Base-by-base conservation (phyloP, 768 basidiomycete genomes). In the Xerocomellus amylosporus region DNA sequence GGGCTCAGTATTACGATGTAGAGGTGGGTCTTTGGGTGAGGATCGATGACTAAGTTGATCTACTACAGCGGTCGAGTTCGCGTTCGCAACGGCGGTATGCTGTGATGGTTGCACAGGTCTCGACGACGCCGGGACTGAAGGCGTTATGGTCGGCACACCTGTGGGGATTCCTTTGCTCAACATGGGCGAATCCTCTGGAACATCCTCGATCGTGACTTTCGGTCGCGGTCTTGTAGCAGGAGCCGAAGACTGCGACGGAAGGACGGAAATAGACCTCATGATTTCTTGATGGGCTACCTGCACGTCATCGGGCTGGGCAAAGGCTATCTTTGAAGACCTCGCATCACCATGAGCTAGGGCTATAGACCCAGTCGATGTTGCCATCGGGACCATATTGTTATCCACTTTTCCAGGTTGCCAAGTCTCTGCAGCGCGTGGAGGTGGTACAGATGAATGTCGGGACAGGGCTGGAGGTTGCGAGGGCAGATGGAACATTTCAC, bases 161-260 rank as follows among this genome's bases (percentile, higher is more conserved):
- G 36, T 8, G 8, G 56, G 33, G 5, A 47, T 52, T 22, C 55
- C 39, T 47, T 60, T 70, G 24, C 43, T 46, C 8, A 28, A 40
- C 49, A 58, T 39, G 4, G 59, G 61, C 9, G 55, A 53, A 46
- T 67, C 62, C 47, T 70, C 69, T 43, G 61, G 46, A 10, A 62
- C 61, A 45, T 71, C 66, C 49, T 72, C 69, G 7, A 71, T 38
- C 5, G 64, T 69, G 47, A 63, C 66, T 50, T 63, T 72, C 30
- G 61, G 61, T 53, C 69, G 66, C 26, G 49, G 15, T 46, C 45
- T 55, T 39, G 56, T 46, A 42, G 41, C 44, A 19, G 48, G 46
- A 19, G 46, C 45, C 10, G 46, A 53, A 19, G 59, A 47, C 22
- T 58, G 59, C n/a, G 51, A 40, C 5, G 64, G 53, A 42, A 51